Conservation (phyloP, 495 filamentous ascomycete genomes). For the Penicillium samsonianum region DNA sequence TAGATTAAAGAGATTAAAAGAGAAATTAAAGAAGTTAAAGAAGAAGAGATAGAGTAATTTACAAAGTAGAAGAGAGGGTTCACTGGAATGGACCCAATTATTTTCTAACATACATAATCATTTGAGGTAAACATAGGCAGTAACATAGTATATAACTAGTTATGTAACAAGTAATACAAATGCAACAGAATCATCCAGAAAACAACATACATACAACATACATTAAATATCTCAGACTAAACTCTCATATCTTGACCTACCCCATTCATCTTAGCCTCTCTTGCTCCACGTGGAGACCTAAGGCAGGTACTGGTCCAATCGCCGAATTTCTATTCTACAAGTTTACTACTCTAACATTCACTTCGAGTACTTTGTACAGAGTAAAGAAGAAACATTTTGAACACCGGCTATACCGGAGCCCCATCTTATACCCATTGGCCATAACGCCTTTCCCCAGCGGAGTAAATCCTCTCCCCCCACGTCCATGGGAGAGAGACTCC, state of each 20-base stretch:
- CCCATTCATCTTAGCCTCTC: slow-evolving; percentile 12
- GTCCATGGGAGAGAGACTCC: slow-evolving; percentile 14
- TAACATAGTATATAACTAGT: background rate
- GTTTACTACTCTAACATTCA: too few relatives aligned
- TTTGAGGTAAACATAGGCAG: too few relatives aligned
- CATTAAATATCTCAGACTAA: too few relatives aligned
- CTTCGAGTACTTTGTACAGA: too few relatives aligned
- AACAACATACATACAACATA: background rate
- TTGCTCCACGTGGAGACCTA: slow-evolving; percentile 31
- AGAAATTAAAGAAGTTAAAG: background rate
- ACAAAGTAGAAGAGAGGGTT: background rate
- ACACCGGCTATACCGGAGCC: slow-evolving; percentile 21
- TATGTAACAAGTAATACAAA: too few relatives aligned
- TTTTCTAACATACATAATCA: background rate
- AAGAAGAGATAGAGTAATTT: background rate
- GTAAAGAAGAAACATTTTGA: background rate
- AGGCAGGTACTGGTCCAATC: slow-evolving; percentile 34
- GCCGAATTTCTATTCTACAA: slow-evolving; percentile 24
- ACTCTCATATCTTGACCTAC: slow-evolving; percentile 7
- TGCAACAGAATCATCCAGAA: slow-evolving; percentile 30
- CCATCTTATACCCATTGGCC: slow-evolving; percentile 5
- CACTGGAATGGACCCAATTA: slow-evolving; percentile 12
- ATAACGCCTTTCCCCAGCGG: slow-evolving; percentile 10
- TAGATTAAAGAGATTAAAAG: slow-evolving; percentile 1
- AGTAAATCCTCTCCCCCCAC: slow-evolving; percentile 6